phyloP scores from a whole-genome alignment of 1,139 yeast genomes.

The Williopsis jadinii region DNA sequence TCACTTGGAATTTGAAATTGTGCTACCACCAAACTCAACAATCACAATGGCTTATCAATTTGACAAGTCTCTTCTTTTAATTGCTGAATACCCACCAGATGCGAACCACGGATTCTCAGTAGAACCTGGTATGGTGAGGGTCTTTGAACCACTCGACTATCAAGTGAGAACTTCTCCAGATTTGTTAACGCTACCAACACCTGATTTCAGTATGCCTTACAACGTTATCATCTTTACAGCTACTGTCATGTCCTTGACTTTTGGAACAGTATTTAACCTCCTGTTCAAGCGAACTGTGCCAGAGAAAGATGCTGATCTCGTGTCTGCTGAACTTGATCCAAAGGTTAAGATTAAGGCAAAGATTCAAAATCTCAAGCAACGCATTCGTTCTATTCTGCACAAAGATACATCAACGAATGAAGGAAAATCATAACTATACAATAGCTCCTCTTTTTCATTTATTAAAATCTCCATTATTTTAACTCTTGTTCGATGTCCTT shows the following conservation, averaged over 20 bases:
- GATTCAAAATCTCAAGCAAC: not conserved
- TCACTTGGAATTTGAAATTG: constrained; percentile 64
- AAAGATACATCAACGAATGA: too few species aligned
- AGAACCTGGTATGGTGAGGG: constrained; percentile 77
- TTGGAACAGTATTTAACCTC: constrained; percentile 80
- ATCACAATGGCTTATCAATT: constrained; percentile 68
- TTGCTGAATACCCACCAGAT: constrained; percentile 97
- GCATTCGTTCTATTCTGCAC: not conserved
- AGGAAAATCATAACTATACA: too few species aligned
- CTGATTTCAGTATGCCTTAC: constrained; percentile 98
- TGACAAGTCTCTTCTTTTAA: constrained; percentile 77
- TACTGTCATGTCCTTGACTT: constrained; percentile 86
- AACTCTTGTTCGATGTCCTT: constrained; percentile 16
- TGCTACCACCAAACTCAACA: constrained; percentile 57
- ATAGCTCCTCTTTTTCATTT: too few species aligned
- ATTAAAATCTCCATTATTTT: constrained; percentile 1
- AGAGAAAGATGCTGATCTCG: constrained; percentile 47
- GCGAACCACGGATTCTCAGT: constrained; percentile 97
- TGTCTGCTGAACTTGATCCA: constrained; percentile 12
- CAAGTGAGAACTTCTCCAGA: constrained; percentile 78
- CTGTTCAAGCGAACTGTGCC: constrained; percentile 70
- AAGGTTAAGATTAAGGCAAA: constrained; percentile 5
- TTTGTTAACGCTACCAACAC: constrained; percentile 83
- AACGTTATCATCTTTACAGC: constrained; percentile 93
- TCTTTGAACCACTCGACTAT: constrained; percentile 39